Evolutionary conservation across 2,329 filamentous ascomycete species (phyloP).

Genomic region (Endocalyx cinctus): DNA sequence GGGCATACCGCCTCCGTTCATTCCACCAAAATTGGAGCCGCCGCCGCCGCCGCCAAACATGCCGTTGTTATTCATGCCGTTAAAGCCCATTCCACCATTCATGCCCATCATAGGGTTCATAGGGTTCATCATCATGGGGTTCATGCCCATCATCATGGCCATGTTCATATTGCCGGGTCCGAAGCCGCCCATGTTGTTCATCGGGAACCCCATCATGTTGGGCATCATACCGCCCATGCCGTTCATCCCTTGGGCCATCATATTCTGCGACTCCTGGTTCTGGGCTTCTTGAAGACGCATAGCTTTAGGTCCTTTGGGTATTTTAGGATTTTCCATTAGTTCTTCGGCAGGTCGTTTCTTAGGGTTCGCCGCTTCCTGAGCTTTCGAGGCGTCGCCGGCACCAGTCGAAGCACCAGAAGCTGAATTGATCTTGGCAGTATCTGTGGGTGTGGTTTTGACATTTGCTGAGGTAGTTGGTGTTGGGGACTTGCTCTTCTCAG

Average conservation of each 20-base stretch:
- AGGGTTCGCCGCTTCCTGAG: constrained; percentile 26
- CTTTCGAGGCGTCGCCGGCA: constrained; percentile 13
- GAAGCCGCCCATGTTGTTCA: constrained; percentile 34
- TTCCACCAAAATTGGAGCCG: constrained; percentile 26
- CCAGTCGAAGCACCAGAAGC: constrained; percentile 20
- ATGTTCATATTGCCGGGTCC: constrained; percentile 33
- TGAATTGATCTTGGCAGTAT: constrained; percentile 15
- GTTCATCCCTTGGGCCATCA: constrained; percentile 47
- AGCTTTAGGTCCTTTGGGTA: constrained; percentile 61
- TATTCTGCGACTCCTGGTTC: constrained; percentile 41
- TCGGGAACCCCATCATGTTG: constrained; percentile 39
- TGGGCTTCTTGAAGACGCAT: constrained; percentile 51
- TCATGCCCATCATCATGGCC: constrained; percentile 33
- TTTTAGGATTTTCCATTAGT: constrained; percentile 57
- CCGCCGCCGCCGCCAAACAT: constrained; percentile 13
- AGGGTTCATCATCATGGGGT: constrained; percentile 32
- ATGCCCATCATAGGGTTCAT: constrained; percentile 37
- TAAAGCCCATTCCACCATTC: constrained; percentile 33
- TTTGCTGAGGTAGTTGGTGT: constrained; percentile 20
- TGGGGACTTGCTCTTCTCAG: constrained; percentile 25
- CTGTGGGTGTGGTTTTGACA: constrained; percentile 25
- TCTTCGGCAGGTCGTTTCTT: constrained; percentile 86
- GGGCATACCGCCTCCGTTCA: constrained; percentile 20
- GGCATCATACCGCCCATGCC: constrained; percentile 37
- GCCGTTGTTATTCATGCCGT: constrained; percentile 28